These are phyloP conservation scores for Calonectria leucothoes DNA, from an alignment of 2,329 filamentous ascomycete genomes.

Conservation along the genomic window DNA sequence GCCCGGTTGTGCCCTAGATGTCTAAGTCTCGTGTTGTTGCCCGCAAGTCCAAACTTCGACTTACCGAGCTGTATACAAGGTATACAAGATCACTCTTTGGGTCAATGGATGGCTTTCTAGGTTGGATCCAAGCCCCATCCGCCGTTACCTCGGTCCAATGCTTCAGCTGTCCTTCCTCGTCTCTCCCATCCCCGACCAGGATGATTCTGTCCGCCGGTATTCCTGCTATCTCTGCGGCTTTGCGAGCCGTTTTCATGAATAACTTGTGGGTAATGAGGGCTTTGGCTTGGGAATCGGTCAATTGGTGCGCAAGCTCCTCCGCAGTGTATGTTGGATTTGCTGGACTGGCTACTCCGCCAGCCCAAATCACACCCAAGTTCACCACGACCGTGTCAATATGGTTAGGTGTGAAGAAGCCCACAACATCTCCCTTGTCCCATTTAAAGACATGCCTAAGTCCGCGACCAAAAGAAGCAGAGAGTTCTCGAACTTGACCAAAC, in stretches of 20 bases:
- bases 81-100: conserved; percentile 82
- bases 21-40: not conserved
- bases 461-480: conserved; percentile 81
- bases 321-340: conserved; percentile 90
- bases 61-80: conserved; percentile 81
- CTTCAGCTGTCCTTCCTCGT: conserved; percentile 68
- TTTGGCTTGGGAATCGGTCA: conserved; percentile 81
- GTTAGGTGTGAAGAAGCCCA: conserved; percentile 87
- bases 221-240: conserved; percentile 77
- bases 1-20: conserved; percentile 81
- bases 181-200: conserved; percentile 77
- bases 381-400: conserved; percentile 83
- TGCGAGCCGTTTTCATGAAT: conserved; percentile 71
- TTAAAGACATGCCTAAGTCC: conserved; percentile 80
- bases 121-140: conserved; percentile 64
- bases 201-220: conserved; percentile 79
- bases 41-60: conserved; percentile 11
- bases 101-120: conserved; percentile 68
- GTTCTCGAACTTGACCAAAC: conserved; percentile 72
- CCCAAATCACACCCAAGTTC: conserved; percentile 85
- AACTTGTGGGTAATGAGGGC: conserved; percentile 79
- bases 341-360: conserved; percentile 84
- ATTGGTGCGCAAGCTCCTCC: conserved; percentile 85
- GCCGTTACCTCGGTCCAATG: conserved; percentile 79
- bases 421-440: conserved; percentile 86